These are phyloP conservation scores for Macaranga tanarius DNA, from an alignment of 441 rosid genomes.

Conservation along the genomic window DNA sequence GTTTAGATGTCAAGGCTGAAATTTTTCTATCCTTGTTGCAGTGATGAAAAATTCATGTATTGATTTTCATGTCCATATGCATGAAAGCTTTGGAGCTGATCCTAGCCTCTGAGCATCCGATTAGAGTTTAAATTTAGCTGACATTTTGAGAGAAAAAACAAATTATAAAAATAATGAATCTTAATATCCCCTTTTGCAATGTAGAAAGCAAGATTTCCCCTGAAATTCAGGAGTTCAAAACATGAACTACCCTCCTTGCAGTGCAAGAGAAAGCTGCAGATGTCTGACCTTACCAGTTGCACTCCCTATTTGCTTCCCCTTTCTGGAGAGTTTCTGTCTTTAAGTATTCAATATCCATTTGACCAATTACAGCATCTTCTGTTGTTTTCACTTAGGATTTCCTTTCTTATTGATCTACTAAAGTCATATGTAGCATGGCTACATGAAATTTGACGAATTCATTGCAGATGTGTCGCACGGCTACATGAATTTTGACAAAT, in stretches of 20 bases:
- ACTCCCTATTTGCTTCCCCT: not conserved
- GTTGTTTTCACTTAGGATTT: not conserved
- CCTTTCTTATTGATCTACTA: not conserved
- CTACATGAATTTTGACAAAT: not conserved
- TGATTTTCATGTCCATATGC: not conserved
- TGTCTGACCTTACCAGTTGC: not conserved
- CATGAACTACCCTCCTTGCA: not conserved
- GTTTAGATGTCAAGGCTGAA: slow-evolving; percentile 5
- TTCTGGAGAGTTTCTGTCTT: not conserved
- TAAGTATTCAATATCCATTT: not conserved
- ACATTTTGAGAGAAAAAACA: not conserved
- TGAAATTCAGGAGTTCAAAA: not conserved
- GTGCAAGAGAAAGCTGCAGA: not conserved
- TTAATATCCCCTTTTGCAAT: not conserved
- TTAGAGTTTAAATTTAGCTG: not conserved
- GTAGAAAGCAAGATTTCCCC: not conserved
- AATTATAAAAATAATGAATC: not conserved
- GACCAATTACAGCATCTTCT: not conserved
- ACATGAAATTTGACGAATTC: not conserved
- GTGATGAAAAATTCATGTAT: not conserved
- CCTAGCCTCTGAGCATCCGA: not conserved
- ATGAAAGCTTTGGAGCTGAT: not conserved
- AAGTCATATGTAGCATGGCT: not conserved
- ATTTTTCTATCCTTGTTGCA: not conserved
- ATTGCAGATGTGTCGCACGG: not conserved